Evolutionary conservation across 345 rosid genomes (phyloP).

Genomic region (Reutealis trisperma): DNA sequence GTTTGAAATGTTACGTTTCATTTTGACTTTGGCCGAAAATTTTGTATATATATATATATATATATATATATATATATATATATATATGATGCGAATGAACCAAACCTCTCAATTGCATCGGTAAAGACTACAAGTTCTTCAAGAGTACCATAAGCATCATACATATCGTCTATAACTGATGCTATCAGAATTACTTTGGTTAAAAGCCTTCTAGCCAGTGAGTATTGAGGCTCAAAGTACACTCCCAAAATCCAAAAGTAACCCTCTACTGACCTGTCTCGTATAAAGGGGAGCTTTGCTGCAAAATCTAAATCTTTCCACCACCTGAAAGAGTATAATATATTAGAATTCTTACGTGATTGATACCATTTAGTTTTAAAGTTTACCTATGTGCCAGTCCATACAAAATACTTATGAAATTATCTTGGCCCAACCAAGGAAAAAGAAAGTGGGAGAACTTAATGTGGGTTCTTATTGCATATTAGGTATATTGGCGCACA

Average conservation of each 20-base stretch:
- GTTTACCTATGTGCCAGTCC: too few species aligned
- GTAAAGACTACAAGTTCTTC: slow-evolving; percentile 49
- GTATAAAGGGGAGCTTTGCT: slow-evolving; percentile 28
- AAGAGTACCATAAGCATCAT: slow-evolving; percentile 43
- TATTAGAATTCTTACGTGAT: too few species aligned
- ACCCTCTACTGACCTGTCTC: slow-evolving; percentile 44
- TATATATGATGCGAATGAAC: too few species aligned
- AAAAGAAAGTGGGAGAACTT: too few species aligned
- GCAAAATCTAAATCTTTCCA: slow-evolving; percentile 35
- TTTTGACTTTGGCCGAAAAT: neutral
- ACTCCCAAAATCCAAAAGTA: slow-evolving; percentile 41
- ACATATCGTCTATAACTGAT: slow-evolving; percentile 41
- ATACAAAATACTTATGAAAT: too few species aligned
- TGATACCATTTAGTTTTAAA: too few species aligned
- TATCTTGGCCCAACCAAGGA: too few species aligned
- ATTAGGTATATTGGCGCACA: too few species aligned
- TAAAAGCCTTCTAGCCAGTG: slow-evolving; percentile 16
- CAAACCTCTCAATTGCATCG: slow-evolving; percentile 33
- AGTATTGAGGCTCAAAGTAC: slow-evolving; percentile 35
- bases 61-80: too few species aligned
- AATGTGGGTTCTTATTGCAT: too few species aligned
- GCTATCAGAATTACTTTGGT: slow-evolving; percentile 30
- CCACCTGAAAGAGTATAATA: slow-evolving; percentile 33
- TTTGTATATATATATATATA: too few species aligned
- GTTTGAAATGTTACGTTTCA: neutral